These are phyloP conservation scores for Aspergillus indologenus DNA, from an alignment of 495 filamentous ascomycete genomes.

Conservation along the genomic window DNA sequence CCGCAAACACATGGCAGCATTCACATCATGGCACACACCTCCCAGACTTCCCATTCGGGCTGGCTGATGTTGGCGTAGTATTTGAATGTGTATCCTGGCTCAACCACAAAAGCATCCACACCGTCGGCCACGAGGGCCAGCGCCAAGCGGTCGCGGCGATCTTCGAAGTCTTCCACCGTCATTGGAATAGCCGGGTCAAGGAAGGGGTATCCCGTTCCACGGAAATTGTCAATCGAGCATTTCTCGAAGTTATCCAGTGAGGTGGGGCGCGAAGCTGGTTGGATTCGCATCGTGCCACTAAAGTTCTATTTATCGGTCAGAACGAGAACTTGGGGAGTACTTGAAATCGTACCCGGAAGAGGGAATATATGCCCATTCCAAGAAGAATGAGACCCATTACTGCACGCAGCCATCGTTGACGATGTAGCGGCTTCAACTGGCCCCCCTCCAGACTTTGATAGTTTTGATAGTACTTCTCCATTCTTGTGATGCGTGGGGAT, in stretches of 20 bases:
- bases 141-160: conserved; percentile 45
- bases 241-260: conserved; percentile 27
- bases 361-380: too few relatives aligned
- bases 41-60: conserved; percentile 56
- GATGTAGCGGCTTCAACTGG: too few relatives aligned
- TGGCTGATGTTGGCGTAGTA: conserved; percentile 57
- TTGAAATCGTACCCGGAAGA: too few relatives aligned
- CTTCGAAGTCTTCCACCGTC: conserved; percentile 37
- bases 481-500: too few relatives aligned
- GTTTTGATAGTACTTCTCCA: too few relatives aligned
- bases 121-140: conserved; percentile 41
- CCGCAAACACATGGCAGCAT: background rate
- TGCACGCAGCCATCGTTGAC: too few relatives aligned
- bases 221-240: conserved; percentile 44
- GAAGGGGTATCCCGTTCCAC: conserved; percentile 42
- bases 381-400: too few relatives aligned
- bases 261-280: too few relatives aligned
- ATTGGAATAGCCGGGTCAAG: conserved; percentile 42
- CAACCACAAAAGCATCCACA: conserved; percentile 50
- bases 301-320: too few relatives aligned
- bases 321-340: too few relatives aligned
- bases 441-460: too few relatives aligned
- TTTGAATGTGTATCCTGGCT: conserved; percentile 57
- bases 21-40: conserved; percentile 21
- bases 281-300: too few relatives aligned